Evolutionary conservation across 2,329 filamentous ascomycete species (phyloP).

Genomic region (Cladosporium colombiae): DNA sequence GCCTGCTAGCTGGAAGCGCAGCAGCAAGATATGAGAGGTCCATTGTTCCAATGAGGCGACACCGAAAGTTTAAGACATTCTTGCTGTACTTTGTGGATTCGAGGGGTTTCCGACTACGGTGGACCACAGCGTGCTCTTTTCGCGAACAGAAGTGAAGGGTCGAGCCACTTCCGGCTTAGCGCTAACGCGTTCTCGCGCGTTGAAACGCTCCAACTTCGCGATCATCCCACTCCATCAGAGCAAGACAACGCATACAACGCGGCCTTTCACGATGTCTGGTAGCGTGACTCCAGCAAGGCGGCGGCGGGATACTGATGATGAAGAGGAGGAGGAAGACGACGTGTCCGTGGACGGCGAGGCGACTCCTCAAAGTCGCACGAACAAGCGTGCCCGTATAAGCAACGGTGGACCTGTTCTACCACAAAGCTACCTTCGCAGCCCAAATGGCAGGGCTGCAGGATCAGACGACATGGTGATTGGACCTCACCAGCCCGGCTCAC

Average conservation of each 20-base stretch:
- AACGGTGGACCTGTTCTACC: conserved; percentile 32
- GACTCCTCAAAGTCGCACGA: neutral
- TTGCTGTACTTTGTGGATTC: conserved; percentile 2
- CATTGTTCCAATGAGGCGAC: neutral
- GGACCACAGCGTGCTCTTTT: neutral
- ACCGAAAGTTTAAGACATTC: neutral
- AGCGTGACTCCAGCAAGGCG: conserved; percentile 22
- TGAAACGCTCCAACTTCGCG: conserved; percentile 1
- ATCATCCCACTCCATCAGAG: neutral
- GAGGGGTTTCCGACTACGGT: conserved; percentile 8
- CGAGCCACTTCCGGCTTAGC: conserved; percentile 3
- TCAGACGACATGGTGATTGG: conserved; percentile 16
- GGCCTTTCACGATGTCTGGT: neutral
- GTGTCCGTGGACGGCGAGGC: conserved; percentile 18
- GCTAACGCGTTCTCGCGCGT: neutral
- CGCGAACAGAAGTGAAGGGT: conserved; percentile 1
- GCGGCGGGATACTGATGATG: conserved; percentile 11
- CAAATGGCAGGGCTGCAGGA: conserved; percentile 26
- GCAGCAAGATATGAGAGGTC: conserved; percentile 14
- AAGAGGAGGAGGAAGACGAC: conserved; percentile 18
- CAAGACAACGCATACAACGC: neutral
- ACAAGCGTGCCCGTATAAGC: conserved; percentile 19
- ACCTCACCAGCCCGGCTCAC: conserved; percentile 70
- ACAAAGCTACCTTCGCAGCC: conserved; percentile 37
- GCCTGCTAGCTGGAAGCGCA: conserved; percentile 9